Percentiles rank a stretch among this genome's conserved stretches.
Evolutionary conservation across 225 moss, liverwort and hornwort species (phyloP).

Genomic region (Physcomitrellopsis africana): DNA sequence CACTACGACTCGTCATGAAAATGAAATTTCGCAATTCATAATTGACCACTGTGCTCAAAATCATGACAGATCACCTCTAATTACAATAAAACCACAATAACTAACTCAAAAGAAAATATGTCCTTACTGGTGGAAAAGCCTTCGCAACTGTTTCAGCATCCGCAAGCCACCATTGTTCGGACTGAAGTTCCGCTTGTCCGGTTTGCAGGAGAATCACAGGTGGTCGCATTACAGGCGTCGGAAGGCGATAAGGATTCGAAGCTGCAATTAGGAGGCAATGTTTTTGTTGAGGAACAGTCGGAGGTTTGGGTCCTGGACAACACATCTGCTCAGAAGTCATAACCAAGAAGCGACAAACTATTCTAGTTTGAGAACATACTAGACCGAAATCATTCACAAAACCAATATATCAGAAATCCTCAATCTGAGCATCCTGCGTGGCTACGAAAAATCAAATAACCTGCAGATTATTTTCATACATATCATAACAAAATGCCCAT

Average conservation of each 20-base stretch:
- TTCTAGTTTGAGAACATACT: constrained; percentile 1
- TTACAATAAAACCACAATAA: constrained; percentile 11
- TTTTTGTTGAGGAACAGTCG: constrained; percentile 70
- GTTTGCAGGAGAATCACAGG: constrained; percentile 52
- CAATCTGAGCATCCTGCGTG: constrained; percentile 20
- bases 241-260: constrained; percentile 80
- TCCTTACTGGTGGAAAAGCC: constrained; percentile 61
- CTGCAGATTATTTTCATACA: constrained; percentile 20
- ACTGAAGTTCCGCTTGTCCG: constrained; percentile 58
- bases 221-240: constrained; percentile 71
- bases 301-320: constrained; percentile 81
- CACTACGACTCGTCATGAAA: not conserved
- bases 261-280: constrained; percentile 86
- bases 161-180: constrained; percentile 89
- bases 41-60: constrained; percentile 10
- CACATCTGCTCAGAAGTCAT: constrained; percentile 74
- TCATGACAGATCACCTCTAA: constrained; percentile 12
- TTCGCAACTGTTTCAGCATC: constrained; percentile 89
- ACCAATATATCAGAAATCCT: constrained; percentile 11
- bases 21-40: not conserved
- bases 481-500: not conserved
- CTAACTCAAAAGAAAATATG: constrained; percentile 6
- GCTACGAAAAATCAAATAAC: constrained; percentile 13
- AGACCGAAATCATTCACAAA: constrained; percentile 5
- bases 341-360: constrained; percentile 28